Evolutionary conservation across 495 filamentous ascomycete species (phyloP).

Genomic region (Trichocladium antarcticum): DNA sequence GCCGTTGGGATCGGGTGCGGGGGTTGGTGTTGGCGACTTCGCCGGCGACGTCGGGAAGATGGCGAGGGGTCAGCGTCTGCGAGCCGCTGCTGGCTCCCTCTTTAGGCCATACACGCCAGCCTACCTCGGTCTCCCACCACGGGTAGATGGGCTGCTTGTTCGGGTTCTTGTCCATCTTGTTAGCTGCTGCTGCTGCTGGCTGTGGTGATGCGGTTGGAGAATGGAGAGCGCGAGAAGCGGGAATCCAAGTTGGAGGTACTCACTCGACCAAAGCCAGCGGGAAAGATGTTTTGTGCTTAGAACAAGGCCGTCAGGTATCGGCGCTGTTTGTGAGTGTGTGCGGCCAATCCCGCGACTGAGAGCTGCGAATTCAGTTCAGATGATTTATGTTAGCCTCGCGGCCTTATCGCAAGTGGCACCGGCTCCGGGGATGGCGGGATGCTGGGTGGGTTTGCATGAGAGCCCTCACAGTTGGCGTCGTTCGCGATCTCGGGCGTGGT

Average conservation of each 20-base stretch:
- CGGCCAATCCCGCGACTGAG: slow-evolving; percentile 2
- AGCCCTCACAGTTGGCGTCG: neutral
- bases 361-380: too few relatives aligned
- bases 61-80: neutral
- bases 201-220: neutral
- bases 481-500: neutral
- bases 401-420: too few relatives aligned
- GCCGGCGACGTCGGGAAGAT: too few relatives aligned
- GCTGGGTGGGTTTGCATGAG: neutral
- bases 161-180: slow-evolving; percentile 1
- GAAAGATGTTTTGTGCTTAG: neutral
- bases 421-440: too few relatives aligned
- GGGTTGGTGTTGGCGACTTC: too few relatives aligned
- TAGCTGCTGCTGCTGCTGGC: neutral
- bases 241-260: neutral
- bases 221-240: too few relatives aligned
- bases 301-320: neutral
- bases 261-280: neutral
- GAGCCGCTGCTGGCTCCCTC: too few relatives aligned
- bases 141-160: neutral
- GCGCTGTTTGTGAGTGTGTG: neutral
- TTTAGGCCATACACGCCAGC: too few relatives aligned
- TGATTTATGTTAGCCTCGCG: too few relatives aligned
- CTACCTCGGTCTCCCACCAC: too few relatives aligned
- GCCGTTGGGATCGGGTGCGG: too few relatives aligned